A percentile compares a stretch with the other conserved stretches of the same genome.
These are phyloP conservation scores for Fusarium lateritium DNA, from an alignment of 2,329 filamentous ascomycete genomes.

Conservation along the genomic window DNA sequence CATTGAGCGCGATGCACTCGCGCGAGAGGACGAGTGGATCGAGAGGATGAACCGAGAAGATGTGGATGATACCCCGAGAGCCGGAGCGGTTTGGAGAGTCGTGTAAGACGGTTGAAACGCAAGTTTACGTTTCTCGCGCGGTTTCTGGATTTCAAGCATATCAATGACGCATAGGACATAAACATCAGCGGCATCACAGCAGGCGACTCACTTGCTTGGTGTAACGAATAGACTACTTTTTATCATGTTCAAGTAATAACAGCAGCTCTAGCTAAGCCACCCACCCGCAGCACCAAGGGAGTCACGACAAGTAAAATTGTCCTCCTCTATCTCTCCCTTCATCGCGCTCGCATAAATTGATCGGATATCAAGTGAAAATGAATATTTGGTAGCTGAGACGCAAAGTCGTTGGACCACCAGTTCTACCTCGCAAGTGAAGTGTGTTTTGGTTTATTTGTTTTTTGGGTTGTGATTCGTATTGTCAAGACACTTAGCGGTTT, in stretches of 20 bases:
- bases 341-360: constrained; percentile 16
- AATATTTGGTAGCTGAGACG: constrained; percentile 14
- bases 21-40: constrained; percentile 72
- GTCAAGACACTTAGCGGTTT: constrained; percentile 29
- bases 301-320: background rate
- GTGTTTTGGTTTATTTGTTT: constrained; percentile 6
- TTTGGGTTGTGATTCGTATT: constrained; percentile 16
- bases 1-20: constrained; percentile 71
- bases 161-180: constrained; percentile 11
- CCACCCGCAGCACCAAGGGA: constrained; percentile 2
- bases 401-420: constrained; percentile 17
- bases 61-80: constrained; percentile 55
- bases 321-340: constrained; percentile 13
- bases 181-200: constrained; percentile 28
- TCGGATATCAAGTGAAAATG: constrained; percentile 30
- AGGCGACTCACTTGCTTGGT: constrained; percentile 24
- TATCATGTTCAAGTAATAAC: constrained; percentile 9
- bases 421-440: constrained; percentile 38
- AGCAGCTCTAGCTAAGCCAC: constrained; percentile 18
- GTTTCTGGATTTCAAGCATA: constrained; percentile 15
- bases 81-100: constrained; percentile 65
- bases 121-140: background rate
- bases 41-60: constrained; percentile 64
- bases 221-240: constrained; percentile 30
- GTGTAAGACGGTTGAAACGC: constrained; percentile 39